A percentile compares a stretch with the other conserved stretches of the same genome.
Conservation (phyloP, 257 asterid species). For the Eustoma russellianum region DNA sequence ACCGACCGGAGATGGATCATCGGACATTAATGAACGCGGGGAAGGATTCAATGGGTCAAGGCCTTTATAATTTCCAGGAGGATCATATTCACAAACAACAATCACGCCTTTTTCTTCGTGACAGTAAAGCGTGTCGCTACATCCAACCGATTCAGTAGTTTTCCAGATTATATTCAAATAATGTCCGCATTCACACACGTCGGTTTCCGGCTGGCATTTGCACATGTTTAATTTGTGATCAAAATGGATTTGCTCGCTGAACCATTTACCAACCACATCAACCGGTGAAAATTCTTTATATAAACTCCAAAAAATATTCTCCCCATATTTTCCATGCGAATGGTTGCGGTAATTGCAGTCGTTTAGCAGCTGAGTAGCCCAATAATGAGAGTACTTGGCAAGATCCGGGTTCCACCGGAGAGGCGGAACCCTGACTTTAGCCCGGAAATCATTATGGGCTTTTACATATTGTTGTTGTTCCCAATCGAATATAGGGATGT, state of each 20-base stretch:
- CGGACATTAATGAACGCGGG: no score
- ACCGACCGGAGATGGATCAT: no score
- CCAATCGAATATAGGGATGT: slow-evolving; percentile 8
- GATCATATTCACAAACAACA: slow-evolving; percentile 48
- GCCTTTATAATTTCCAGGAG: slow-evolving; percentile 29
- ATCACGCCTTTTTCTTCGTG: slow-evolving; percentile 31
- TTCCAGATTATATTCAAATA: slow-evolving; percentile 42
- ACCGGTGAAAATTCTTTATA: slow-evolving; percentile 38
- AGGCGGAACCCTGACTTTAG: slow-evolving; percentile 24
- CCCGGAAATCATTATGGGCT: slow-evolving; percentile 47
- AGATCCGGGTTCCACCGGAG: slow-evolving; percentile 36
- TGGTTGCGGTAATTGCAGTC: slow-evolving; percentile 55
- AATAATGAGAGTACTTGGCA: slow-evolving; percentile 26
- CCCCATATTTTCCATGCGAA: slow-evolving; percentile 36
- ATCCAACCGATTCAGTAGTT: slow-evolving; percentile 39
- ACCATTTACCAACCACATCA: slow-evolving; percentile 41
- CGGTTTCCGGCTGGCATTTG: slow-evolving; percentile 28
- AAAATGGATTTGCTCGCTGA: slow-evolving; percentile 26
- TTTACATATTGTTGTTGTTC: slow-evolving; percentile 39
- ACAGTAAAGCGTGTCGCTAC: slow-evolving; percentile 53
- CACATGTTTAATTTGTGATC: slow-evolving; percentile 20
- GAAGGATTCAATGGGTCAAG: slow-evolving; percentile 29
- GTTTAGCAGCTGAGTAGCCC: slow-evolving; percentile 36
- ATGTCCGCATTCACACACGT: slow-evolving; percentile 69
- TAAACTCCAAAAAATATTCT: slow-evolving; percentile 46